Percentiles rank a stretch among this genome's conserved stretches.
Conservation (phyloP, 2,329 filamentous ascomycete species). For the Aspergillus sp. region DNA sequence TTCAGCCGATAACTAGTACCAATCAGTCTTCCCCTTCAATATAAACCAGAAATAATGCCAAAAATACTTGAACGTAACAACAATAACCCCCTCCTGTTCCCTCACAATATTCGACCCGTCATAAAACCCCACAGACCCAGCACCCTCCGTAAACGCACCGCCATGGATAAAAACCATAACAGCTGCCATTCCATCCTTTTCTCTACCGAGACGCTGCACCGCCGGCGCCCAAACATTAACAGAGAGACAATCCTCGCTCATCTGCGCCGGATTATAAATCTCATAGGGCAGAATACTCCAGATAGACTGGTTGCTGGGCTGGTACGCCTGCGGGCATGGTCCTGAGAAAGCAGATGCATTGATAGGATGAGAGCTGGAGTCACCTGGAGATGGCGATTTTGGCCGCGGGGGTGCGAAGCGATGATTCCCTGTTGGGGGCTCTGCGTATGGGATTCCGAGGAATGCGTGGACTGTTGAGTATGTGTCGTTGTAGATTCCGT, state of each 20-base stretch:
- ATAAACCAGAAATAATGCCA: not conserved
- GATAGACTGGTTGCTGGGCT: constrained; percentile 4
- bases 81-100: constrained; percentile 16
- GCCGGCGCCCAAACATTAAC: constrained; percentile 21
- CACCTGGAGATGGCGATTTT: not conserved
- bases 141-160: constrained; percentile 14
- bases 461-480: constrained; percentile 29
- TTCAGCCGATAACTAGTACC: constrained; percentile 19
- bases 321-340: constrained; percentile 12
- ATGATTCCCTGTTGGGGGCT: constrained; percentile 43
- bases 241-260: constrained; percentile 21
- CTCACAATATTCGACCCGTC: constrained; percentile 18
- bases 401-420: constrained; percentile 40
- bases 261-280: constrained; percentile 5
- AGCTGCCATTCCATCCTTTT: not conserved
- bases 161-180: constrained; percentile 24
- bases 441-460: constrained; percentile 48
- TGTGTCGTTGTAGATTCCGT: constrained; percentile 19
- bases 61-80: constrained; percentile 20
- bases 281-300: constrained; percentile 18
- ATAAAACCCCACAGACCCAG: constrained; percentile 10
- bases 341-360: constrained; percentile 24
- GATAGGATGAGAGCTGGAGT: constrained; percentile 31
- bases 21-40: not conserved
- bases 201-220: not conserved